Evolutionary conservation across 2,329 filamentous ascomycete genomes (phyloP).

Genomic region (Colletotrichum lentis): DNA sequence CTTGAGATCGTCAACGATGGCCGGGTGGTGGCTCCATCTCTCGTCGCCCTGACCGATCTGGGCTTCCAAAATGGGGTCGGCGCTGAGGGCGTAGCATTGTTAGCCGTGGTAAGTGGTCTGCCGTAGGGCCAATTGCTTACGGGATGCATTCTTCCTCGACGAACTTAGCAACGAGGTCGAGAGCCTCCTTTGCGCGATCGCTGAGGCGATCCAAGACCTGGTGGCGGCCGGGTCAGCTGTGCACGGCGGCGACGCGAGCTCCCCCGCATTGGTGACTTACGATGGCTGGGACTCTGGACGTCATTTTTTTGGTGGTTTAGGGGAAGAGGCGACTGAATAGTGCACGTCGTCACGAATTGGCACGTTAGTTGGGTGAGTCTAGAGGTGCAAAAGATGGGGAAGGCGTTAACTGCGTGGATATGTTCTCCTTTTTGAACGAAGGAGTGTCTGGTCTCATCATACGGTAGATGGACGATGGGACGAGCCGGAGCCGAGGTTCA

Average conservation of each 20-base stretch:
- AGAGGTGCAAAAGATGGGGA: background rate
- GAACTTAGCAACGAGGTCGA: conserved; percentile 92
- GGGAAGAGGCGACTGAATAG: background rate
- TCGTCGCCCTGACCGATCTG: conserved; percentile 79
- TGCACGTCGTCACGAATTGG: conserved; percentile 5
- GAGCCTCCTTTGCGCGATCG: conserved; percentile 81
- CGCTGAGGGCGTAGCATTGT: conserved; percentile 52
- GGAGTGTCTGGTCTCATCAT: conserved; percentile 28
- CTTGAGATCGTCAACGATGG: conserved; percentile 89
- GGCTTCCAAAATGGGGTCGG: conserved; percentile 81
- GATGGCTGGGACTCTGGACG: conserved; percentile 41
- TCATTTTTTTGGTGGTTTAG: conserved; percentile 36
- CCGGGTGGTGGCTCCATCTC: conserved; percentile 82
- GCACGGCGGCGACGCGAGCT: conserved; percentile 2
- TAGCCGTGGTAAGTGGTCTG: background rate
- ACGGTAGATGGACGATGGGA: conserved; percentile 24
- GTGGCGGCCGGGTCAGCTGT: conserved; percentile 16
- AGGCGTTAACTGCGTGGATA: background rate
- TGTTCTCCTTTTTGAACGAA: conserved; percentile 28
- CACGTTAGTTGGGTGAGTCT: background rate
- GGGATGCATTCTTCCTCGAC: conserved; percentile 95
- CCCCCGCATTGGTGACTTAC: conserved; percentile 37
- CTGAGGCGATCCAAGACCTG: conserved; percentile 71
- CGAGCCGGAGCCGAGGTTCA: conserved; percentile 36
- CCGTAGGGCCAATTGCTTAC: conserved; percentile 50